phyloP scores from a whole-genome alignment of 2,329 filamentous ascomycete genomes.

The Calonectria honghensis region DNA sequence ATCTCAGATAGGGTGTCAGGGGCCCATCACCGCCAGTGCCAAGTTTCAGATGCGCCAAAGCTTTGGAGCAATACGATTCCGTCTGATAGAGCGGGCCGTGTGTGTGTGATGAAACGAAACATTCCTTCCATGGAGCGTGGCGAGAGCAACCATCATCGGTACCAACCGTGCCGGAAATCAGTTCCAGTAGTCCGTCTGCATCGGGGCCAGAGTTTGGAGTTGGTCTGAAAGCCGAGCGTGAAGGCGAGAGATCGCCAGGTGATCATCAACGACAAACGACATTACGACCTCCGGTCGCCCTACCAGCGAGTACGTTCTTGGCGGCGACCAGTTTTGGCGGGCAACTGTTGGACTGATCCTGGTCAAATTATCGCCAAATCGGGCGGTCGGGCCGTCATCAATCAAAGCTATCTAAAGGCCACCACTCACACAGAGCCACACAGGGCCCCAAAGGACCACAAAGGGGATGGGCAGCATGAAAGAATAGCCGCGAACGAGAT shows the following conservation, averaged over 20 bases:
- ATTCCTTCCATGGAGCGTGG: background rate
- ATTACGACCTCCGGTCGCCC: slow-evolving; percentile 17
- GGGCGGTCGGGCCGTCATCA: slow-evolving; percentile 16
- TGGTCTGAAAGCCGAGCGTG: background rate
- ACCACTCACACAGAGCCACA: slow-evolving; percentile 28
- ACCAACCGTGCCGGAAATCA: background rate
- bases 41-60: slow-evolving; percentile 30
- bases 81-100: slow-evolving; percentile 24
- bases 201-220: slow-evolving; percentile 1
- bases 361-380: slow-evolving; percentile 18
- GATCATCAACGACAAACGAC: slow-evolving; percentile 29
- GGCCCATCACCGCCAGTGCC: slow-evolving; percentile 3
- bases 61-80: slow-evolving; percentile 1
- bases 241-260: slow-evolving; percentile 4
- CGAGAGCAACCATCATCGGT: background rate
- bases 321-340: slow-evolving; percentile 6
- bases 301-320: background rate
- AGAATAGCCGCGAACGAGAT: slow-evolving; percentile 11
- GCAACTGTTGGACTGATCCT: slow-evolving; percentile 8
- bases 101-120: slow-evolving; percentile 23
- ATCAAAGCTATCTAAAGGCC: slow-evolving; percentile 4
- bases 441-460: background rate
- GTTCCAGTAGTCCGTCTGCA: background rate
- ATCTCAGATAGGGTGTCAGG: slow-evolving; percentile 18
- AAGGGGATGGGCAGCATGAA: slow-evolving; percentile 1